These are phyloP conservation scores for Ustilago shanxiensis DNA, from an alignment of 1,284 basidiomycete genomes.

Conservation along the genomic window DNA sequence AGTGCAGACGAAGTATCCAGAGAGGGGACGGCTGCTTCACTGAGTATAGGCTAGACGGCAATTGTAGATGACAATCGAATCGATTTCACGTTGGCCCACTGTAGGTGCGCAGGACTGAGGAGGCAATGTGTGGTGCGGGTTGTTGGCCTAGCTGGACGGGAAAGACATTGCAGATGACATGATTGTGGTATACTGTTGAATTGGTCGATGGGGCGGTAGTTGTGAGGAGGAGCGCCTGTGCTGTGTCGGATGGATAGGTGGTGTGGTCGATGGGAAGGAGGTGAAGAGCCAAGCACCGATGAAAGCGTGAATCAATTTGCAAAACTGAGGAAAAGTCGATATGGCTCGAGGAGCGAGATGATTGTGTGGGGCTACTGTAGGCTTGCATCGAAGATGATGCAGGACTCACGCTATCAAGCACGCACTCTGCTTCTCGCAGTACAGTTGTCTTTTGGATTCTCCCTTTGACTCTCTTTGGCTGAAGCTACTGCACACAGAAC, in stretches of 20 bases:
- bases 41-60: not conserved
- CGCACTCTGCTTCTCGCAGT: not conserved
- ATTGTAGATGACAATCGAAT: too few species aligned
- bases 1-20: not conserved
- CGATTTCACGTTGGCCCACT: not conserved
- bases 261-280: slow-evolving; percentile 7
- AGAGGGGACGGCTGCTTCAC: not conserved
- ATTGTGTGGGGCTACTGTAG: slow-evolving; percentile 12
- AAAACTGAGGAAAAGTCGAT: slow-evolving; percentile 24
- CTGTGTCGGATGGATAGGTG: slow-evolving; percentile 20
- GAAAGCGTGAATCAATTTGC: not conserved
- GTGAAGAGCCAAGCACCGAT: not conserved
- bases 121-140: not conserved
- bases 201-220: not conserved
- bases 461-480: too few species aligned
- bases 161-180: slow-evolving; percentile 15
- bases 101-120: not conserved
- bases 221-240: slow-evolving; percentile 1
- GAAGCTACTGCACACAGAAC: too few species aligned
- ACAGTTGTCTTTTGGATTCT: too few species aligned
- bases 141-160: slow-evolving; percentile 7
- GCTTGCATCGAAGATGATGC: not conserved
- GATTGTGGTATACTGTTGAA: slow-evolving; percentile 8
- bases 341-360: slow-evolving; percentile 38
- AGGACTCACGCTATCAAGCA: slow-evolving; percentile 1